A percentile compares a stretch with the other conserved stretches of the same genome.
Conservation (phyloP, 2,329 filamentous ascomycete genomes). For the Hortaea sp. region DNA sequence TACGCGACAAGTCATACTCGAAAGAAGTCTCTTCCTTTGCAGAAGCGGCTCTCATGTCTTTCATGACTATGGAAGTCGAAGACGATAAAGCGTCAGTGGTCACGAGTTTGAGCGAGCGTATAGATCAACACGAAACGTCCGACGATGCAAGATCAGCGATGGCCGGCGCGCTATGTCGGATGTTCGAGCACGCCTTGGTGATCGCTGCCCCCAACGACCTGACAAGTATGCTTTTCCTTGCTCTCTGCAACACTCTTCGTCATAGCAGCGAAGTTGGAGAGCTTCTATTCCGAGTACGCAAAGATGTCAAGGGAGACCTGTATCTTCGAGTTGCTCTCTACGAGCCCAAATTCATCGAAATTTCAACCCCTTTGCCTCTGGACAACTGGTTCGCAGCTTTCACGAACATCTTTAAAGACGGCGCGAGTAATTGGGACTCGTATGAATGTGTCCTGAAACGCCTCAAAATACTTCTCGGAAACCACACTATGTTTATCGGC, state of each 20-base stretch:
- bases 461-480: slow-evolving; percentile 76
- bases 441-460: slow-evolving; percentile 86
- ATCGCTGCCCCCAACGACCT: neutral
- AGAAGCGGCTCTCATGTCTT: neutral
- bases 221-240: slow-evolving; percentile 2
- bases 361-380: neutral
- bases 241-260: slow-evolving; percentile 4
- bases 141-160: neutral
- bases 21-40: neutral
- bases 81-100: neutral
- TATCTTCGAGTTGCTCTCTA: slow-evolving; percentile 2
- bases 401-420: slow-evolving; percentile 1
- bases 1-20: neutral
- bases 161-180: neutral
- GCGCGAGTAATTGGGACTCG: slow-evolving; percentile 57
- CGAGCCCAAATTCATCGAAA: neutral
- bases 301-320: slow-evolving; percentile 11
- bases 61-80: neutral
- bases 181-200: neutral
- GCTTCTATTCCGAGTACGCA: slow-evolving; percentile 10
- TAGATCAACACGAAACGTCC: neutral
- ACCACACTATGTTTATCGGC: slow-evolving; percentile 72
- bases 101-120: neutral
- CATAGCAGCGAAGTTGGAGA: slow-evolving; percentile 2
- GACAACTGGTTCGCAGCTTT: slow-evolving; percentile 39